phyloP scores from a whole-genome alignment of 192 early-diverging fungal species.

The Piromyces finnis region DNA sequence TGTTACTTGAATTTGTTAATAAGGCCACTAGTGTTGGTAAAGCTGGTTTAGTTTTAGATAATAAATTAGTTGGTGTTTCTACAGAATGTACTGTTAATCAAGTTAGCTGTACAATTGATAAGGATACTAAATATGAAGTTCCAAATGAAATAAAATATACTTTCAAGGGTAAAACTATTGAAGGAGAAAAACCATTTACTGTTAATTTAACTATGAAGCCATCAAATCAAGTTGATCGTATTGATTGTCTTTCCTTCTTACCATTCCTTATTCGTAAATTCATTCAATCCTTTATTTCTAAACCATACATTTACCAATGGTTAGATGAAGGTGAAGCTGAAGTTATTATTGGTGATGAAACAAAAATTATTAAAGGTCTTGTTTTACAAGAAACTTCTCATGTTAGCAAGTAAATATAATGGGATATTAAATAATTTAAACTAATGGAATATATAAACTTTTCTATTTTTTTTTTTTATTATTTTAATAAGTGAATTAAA shows the following conservation, averaged over 20 bases:
- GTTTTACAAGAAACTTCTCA: background rate
- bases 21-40: slow-evolving; percentile 28
- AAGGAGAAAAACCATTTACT: slow-evolving; percentile 3
- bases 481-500: no score
- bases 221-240: slow-evolving; percentile 50
- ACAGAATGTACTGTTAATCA: slow-evolving; percentile 53
- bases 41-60: slow-evolving; percentile 32
- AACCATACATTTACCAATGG: slow-evolving; percentile 90
- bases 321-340: slow-evolving; percentile 53
- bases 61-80: slow-evolving; percentile 50
- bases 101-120: slow-evolving; percentile 39
- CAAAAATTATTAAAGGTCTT: background rate
- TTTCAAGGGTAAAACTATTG: slow-evolving; percentile 56
- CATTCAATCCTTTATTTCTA: slow-evolving; percentile 81
- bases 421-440: no score
- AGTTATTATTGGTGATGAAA: slow-evolving; percentile 56
- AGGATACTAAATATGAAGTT: slow-evolving; percentile 69
- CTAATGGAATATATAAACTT: no score
- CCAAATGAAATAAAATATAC: slow-evolving; percentile 51
- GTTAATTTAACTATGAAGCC: slow-evolving; percentile 37
- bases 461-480: no score
- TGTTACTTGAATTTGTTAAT: slow-evolving; percentile 14
- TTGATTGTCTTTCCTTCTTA: slow-evolving; percentile 79
- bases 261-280: slow-evolving; percentile 77
- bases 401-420: background rate